Evolutionary conservation across 2,329 filamentous ascomycete genomes (phyloP).

Genomic region (Pseudocercospora fijiensis): DNA sequence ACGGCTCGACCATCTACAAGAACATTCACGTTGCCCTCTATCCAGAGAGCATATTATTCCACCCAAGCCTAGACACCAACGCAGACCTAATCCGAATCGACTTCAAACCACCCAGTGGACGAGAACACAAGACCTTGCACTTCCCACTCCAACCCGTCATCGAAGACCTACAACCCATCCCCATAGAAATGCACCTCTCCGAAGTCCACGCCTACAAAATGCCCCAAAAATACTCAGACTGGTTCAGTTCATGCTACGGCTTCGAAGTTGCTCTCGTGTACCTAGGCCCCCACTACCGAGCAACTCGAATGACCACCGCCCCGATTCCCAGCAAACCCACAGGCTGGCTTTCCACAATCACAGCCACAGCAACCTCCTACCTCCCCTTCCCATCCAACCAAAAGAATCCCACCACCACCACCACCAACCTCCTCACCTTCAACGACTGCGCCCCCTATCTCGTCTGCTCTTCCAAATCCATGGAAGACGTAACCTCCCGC

Average conservation of each 20-base stretch:
- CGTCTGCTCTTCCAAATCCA: constrained; percentile 66
- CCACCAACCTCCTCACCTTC: constrained; percentile 58
- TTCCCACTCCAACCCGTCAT: constrained; percentile 45
- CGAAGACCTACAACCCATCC: constrained; percentile 37
- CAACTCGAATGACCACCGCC: constrained; percentile 41
- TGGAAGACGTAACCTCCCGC: constrained; percentile 60
- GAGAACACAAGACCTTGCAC: constrained; percentile 34
- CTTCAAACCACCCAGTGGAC: constrained; percentile 38
- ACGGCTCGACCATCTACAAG: constrained; percentile 32
- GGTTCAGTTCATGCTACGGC: constrained; percentile 48
- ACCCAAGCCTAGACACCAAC: constrained; percentile 39
- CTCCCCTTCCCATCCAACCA: constrained; percentile 15
- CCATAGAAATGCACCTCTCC: constrained; percentile 48
- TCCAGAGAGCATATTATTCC: constrained; percentile 45
- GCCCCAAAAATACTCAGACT: constrained; percentile 43
- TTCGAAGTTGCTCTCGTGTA: constrained; percentile 46
- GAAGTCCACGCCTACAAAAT: constrained; percentile 46
- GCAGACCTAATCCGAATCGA: constrained; percentile 41
- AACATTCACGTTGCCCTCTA: constrained; percentile 47
- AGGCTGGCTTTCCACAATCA: constrained; percentile 39
- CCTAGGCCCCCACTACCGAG: constrained; percentile 44
- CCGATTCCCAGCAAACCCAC: constrained; percentile 9
- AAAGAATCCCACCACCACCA: too few relatives aligned
- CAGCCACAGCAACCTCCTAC: constrained; percentile 28
- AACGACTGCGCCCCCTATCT: constrained; percentile 75